Conservation (phyloP, 768 basidiomycete genomes). For the Mrakia gelida region DNA sequence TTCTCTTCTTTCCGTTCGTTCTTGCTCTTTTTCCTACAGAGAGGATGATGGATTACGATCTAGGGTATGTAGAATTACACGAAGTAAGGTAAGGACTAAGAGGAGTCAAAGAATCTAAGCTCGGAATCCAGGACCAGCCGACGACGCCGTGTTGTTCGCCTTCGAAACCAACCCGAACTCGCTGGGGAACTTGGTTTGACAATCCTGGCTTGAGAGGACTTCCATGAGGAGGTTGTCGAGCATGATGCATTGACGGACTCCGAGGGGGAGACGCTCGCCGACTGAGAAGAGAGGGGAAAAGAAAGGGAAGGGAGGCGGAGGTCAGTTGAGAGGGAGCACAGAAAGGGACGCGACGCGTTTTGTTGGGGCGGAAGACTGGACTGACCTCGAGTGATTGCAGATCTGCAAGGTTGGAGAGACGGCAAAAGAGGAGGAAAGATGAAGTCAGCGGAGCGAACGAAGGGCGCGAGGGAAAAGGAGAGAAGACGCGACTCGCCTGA, state of each 20-base stretch:
- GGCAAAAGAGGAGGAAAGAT: not conserved
- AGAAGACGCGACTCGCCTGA: not conserved
- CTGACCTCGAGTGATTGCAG: not conserved
- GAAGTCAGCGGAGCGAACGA: not conserved
- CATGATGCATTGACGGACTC: not conserved
- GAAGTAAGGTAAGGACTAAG: too few species aligned
- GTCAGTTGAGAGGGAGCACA: too few species aligned
- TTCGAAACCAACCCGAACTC: not conserved
- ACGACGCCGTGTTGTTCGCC: too few species aligned
- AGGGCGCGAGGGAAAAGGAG: not conserved
- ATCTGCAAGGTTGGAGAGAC: not conserved
- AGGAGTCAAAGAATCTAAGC: too few species aligned
- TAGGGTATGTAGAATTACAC: too few species aligned
- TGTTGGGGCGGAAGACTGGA: too few species aligned
- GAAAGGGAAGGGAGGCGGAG: too few species aligned
- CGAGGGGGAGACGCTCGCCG: not conserved
- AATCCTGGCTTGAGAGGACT: not conserved
- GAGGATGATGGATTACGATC: too few species aligned
- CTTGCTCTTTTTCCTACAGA: too few species aligned
- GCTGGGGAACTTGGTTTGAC: not conserved
- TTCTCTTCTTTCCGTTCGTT: too few species aligned
- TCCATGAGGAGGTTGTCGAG: not conserved
- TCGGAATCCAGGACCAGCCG: too few species aligned
- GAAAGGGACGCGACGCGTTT: too few species aligned
- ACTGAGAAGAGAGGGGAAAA: not conserved